Conservation (phyloP, 2,329 filamentous ascomycete genomes). For the Scedosporium minutisporum region DNA sequence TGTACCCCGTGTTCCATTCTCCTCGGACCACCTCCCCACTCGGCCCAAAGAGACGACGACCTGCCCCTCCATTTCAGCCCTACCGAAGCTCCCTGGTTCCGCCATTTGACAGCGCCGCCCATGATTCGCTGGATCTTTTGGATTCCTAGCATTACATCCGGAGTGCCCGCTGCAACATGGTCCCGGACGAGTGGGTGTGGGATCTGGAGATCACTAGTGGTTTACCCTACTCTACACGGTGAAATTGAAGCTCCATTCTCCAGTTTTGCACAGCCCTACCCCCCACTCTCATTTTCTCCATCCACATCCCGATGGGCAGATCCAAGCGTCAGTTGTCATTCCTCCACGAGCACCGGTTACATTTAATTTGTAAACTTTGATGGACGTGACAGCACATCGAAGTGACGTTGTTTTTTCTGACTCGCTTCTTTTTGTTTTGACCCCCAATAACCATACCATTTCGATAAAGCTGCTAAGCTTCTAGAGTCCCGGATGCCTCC, state of each 20-base stretch:
- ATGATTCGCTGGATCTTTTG: background rate
- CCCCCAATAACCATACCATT: background rate
- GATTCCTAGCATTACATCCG: background rate
- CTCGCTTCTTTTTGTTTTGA: background rate
- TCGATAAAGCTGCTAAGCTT: background rate
- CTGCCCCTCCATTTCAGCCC: slow-evolving; percentile 2
- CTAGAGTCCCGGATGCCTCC: background rate
- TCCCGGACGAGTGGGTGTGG: background rate
- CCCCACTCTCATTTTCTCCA: background rate
- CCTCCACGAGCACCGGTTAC: background rate
- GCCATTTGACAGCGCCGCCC: background rate
- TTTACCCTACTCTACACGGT: background rate
- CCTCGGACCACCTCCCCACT: background rate
- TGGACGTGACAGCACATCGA: background rate
- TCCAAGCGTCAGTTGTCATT: background rate
- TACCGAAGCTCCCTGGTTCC: background rate
- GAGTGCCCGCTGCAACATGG: background rate
- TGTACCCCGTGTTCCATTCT: background rate
- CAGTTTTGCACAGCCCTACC: background rate
- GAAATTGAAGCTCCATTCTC: background rate
- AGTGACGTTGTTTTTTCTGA: background rate
- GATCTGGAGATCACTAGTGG: background rate
- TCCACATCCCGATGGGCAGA: background rate
- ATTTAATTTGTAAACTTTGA: background rate
- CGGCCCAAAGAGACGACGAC: background rate